These are phyloP conservation scores for Alternaria sp. DNA, from an alignment of 2,329 filamentous ascomycete genomes.

Conservation along the genomic window DNA sequence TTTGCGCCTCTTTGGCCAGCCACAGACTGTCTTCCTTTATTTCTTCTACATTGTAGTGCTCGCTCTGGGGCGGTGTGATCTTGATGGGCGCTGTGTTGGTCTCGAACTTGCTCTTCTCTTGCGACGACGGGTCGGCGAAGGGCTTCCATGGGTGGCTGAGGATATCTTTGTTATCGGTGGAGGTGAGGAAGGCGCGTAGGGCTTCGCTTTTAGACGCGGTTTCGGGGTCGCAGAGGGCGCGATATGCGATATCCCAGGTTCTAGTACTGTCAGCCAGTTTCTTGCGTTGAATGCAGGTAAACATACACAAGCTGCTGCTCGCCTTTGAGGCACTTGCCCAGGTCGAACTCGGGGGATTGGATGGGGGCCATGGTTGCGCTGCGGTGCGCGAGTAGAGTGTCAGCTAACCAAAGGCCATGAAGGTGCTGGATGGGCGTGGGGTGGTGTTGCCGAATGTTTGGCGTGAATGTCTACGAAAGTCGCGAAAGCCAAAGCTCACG, in stretches of 20 bases:
- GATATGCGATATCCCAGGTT: conserved; percentile 66
- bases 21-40: conserved; percentile 88
- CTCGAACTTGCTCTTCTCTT: conserved; percentile 77
- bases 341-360: conserved; percentile 66
- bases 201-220: conserved; percentile 44
- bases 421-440: conserved; percentile 26
- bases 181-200: conserved; percentile 74
- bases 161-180: conserved; percentile 72
- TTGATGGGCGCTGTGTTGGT: conserved; percentile 89
- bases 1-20: conserved; percentile 79
- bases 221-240: conserved; percentile 63
- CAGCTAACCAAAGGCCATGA: conserved; percentile 48
- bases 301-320: conserved; percentile 82
- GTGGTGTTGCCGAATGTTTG: conserved; percentile 34
- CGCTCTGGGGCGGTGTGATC: conserved; percentile 72
- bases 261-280: conserved; percentile 58
- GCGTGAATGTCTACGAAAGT: conserved; percentile 27
- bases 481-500: conserved; percentile 29
- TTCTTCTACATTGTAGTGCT: conserved; percentile 75
- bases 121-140: conserved; percentile 69
- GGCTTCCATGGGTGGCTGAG: conserved; percentile 74
- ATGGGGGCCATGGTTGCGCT: conserved; percentile 51
- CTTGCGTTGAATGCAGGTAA: conserved; percentile 18
- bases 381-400: conserved; percentile 39
- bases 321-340: conserved; percentile 85